These are phyloP conservation scores for Polygonum maritimum DNA, from an alignment of 148 eudicot species.

Conservation along the genomic window DNA sequence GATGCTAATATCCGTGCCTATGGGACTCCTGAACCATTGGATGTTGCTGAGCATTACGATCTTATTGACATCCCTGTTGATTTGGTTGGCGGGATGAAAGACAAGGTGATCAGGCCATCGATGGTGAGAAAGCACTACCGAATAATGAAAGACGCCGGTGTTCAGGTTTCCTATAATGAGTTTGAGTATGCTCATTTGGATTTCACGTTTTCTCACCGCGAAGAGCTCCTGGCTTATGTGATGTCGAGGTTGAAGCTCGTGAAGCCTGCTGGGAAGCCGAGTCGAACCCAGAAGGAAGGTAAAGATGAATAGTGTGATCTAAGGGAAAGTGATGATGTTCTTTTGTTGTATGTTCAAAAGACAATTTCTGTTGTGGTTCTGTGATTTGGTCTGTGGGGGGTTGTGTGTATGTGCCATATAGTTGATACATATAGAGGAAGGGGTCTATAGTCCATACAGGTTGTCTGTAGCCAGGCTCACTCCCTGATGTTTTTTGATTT, in stretches of 20 bases:
- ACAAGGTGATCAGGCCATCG: conserved; percentile 74
- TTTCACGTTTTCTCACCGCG: conserved; percentile 87
- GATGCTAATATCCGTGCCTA: conserved; percentile 59
- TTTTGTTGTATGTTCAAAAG: not conserved
- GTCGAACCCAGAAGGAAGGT: not conserved
- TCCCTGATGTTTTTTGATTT: conserved; percentile 1
- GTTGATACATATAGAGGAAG: conserved; percentile 5
- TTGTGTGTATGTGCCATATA: not conserved
- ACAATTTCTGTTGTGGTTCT: not conserved
- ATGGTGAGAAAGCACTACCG: conserved; percentile 78
- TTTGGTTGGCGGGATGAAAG: conserved; percentile 82
- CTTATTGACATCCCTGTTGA: conserved; percentile 86
- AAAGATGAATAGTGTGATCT: conserved; percentile 5
- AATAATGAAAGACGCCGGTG: conserved; percentile 56
- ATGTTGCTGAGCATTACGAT: conserved; percentile 55
- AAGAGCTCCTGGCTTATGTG: conserved; percentile 83
- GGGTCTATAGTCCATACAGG: conserved; percentile 4
- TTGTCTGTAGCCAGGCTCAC: not conserved
- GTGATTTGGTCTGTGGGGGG: not conserved
- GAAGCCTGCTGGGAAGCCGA: conserved; percentile 30
- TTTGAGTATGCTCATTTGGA: conserved; percentile 93
- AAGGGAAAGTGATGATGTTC: not conserved
- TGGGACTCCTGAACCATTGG: conserved; percentile 70
- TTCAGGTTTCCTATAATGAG: conserved; percentile 67
- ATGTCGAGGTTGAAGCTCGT: conserved; percentile 72